Base-by-base conservation (phyloP, 176 grass and related monocot genomes). In the Poa annua region DNA sequence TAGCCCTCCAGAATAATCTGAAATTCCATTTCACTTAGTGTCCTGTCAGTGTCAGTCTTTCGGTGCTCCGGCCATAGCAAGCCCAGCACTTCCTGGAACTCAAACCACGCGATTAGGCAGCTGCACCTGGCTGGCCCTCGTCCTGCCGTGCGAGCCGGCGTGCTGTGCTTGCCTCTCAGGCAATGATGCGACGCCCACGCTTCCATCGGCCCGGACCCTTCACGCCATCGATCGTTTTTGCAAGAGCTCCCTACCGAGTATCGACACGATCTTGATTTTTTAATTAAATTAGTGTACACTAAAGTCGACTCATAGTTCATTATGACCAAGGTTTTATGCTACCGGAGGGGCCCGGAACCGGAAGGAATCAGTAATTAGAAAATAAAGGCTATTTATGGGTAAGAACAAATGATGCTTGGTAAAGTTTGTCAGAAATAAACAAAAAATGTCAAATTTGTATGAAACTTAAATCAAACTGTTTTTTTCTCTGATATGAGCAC, bases 241-340 rank as follows among this genome's bases (percentile, higher is more conserved):
- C 9, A 48, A 39, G 8, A n/a, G 77, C 41, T 19, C 15, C 16
- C 29, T 48, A 9, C 88, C 72, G n/a, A n/a, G n/a, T n/a, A n/a
- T n/a, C n/a, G 65, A 49, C 66, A 79, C 55, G 8, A 86, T 80
- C 82, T 75, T 25, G 21, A 24, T 78, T 59, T 87, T 59, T 26
- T n/a, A n/a, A 12, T 62, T 29, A 26, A 62, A 62, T 26, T 22
- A 15, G 47, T 15, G 0, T 4, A 49, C 47, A 49, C 13, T 50
- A 5, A 50, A 48, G 2, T 48, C 3, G 11, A 45, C 42, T 45
- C 2, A 45, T 11, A 48, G 45, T 48, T 48, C 13, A 48, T 3
- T 14, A 4, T 48, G 45, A 14, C 3, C 45, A 48, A 48, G 45
- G 45, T 48, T 13, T 48, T 29, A 1, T 29, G 29, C 29, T 29